These are phyloP conservation scores for Podospora conica DNA, from an alignment of 495 filamentous ascomycete genomes.

Conservation along the genomic window DNA sequence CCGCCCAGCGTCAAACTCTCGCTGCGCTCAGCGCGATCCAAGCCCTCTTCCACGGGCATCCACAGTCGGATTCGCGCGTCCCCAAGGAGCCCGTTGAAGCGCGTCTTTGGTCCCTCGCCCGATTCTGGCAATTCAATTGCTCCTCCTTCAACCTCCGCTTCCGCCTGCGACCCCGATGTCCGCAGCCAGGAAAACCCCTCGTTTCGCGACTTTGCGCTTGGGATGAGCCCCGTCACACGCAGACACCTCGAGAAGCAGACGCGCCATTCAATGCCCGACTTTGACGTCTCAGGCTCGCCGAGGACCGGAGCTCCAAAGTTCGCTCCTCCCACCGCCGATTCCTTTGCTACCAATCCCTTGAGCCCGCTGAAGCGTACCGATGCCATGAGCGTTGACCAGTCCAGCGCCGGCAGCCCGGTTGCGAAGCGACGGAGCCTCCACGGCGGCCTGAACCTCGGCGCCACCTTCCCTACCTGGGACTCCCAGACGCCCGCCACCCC, in stretches of 20 bases:
- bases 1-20: constrained; percentile 46
- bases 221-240: constrained; percentile 37
- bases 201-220: constrained; percentile 26
- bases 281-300: constrained; percentile 45
- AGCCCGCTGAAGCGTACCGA: constrained; percentile 93
- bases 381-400: constrained; percentile 76
- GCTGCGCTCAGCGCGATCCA: constrained; percentile 45
- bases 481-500: constrained; percentile 28
- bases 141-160: too few species aligned
- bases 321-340: constrained; percentile 31
- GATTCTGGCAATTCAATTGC: constrained; percentile 64
- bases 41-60: constrained; percentile 39
- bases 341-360: constrained; percentile 50
- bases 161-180: constrained; percentile 29
- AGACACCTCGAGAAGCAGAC: constrained; percentile 39
- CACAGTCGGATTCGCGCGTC: constrained; percentile 50
- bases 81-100: constrained; percentile 69
- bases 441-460: constrained; percentile 50
- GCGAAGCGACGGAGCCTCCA: constrained; percentile 83
- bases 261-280: constrained; percentile 38
- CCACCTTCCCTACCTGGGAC: constrained; percentile 66
- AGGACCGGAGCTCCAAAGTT: constrained; percentile 43
- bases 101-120: constrained; percentile 61
- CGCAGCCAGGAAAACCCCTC: constrained; percentile 53
- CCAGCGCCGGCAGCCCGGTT: constrained; percentile 71